These are phyloP conservation scores for Periconia digitata DNA, from an alignment of 2,329 filamentous ascomycete species.

Conservation along the genomic window DNA sequence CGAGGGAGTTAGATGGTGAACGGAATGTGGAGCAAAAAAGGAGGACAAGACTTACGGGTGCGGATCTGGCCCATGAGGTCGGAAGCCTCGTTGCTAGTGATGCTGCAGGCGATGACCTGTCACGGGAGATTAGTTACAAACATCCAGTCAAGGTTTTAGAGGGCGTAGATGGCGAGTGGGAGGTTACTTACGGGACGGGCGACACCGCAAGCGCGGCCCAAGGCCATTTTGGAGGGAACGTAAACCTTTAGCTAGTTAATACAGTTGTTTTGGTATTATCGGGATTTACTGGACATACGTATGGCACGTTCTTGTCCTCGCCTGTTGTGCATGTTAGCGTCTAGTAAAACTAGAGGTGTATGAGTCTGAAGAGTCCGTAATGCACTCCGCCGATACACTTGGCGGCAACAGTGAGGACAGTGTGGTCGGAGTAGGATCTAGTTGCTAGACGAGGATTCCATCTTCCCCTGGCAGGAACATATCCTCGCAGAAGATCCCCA, in stretches of 20 bases:
- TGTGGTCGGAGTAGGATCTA: no score
- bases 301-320: constrained; percentile 76
- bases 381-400: no score
- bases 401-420: no score
- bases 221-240: constrained; percentile 78
- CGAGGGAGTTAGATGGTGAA: not conserved
- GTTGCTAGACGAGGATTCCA: no score
- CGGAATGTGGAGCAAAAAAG: not conserved
- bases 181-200: not conserved
- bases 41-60: constrained; percentile 36
- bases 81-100: constrained; percentile 66
- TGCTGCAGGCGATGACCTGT: constrained; percentile 77
- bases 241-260: no score
- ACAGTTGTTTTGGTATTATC: no score
- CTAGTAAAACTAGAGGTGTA: not conserved
- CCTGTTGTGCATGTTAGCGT: constrained; percentile 59
- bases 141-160: not conserved
- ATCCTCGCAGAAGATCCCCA: no score
- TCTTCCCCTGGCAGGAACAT: no score
- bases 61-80: constrained; percentile 88
- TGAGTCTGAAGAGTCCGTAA: constrained; percentile 65
- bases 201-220: constrained; percentile 60
- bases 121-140: not conserved
- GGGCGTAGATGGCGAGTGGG: not conserved
- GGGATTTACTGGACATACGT: no score